Conservation (phyloP, 179 eudicot species). For the Vitellaria paradoxa region DNA sequence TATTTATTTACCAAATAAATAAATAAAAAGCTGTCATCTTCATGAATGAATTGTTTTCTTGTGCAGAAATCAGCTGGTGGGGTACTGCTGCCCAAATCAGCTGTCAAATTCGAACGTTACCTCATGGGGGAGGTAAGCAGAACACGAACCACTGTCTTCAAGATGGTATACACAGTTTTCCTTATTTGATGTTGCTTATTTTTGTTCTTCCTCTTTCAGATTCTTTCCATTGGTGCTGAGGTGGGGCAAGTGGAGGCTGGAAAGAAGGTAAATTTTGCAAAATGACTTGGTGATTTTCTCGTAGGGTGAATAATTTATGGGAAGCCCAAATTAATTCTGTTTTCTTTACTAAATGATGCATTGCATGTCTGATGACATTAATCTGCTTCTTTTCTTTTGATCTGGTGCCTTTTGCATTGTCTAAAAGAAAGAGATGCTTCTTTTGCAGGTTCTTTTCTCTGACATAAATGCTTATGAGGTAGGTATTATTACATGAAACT, state of each 20-base stretch:
- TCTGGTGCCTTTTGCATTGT: conserved; percentile 1
- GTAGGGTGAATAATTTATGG: neutral
- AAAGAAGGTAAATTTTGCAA: conserved; percentile 60
- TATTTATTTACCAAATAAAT: neutral
- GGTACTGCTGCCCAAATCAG: conserved; percentile 89
- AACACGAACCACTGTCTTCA: neutral
- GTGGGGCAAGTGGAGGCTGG: conserved; percentile 77
- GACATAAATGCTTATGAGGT: conserved; percentile 91
- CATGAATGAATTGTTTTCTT: neutral
- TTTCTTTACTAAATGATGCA: neutral
- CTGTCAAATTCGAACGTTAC: conserved; percentile 92
- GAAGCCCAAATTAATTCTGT: neutral
- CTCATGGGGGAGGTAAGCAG: conserved; percentile 84
- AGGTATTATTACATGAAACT: conserved; percentile 7
- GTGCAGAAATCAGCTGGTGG: conserved; percentile 94
- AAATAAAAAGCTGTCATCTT: neutral
- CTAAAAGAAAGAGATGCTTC: conserved; percentile 5
- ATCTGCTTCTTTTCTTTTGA: neutral
- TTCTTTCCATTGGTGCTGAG: conserved; percentile 80
- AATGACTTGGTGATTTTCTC: neutral
- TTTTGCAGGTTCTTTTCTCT: conserved; percentile 89
- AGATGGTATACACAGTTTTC: neutral
- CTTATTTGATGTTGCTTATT: neutral
- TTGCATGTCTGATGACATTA: neutral
- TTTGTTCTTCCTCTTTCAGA: conserved; percentile 31